Evolutionary conservation across 2,329 filamentous ascomycete species (phyloP), one percentile per base, ranked within the genome.

Genomic region (Calonectria leucothoes): DNA sequence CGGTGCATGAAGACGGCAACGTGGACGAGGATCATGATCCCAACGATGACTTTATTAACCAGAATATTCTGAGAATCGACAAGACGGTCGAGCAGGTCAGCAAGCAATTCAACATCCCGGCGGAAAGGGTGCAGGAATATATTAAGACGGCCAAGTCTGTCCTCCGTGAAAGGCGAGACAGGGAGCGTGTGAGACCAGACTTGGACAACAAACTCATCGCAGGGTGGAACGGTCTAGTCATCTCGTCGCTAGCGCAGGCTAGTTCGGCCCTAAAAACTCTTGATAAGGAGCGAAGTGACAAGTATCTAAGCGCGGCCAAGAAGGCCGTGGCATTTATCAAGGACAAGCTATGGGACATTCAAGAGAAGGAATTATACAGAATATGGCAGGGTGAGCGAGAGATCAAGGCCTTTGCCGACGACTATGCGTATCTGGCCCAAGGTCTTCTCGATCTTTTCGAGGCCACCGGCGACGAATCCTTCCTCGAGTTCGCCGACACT

Each of bases 31-130:
- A 93, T 69, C 92, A 96, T 78, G 97, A 99, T 81, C 93, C 94
- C 0, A 94, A 98, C 79, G 96, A 98, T 81, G 96, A 98, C 81
- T 96, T 98, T 73, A 93, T 98, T 81, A 95, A 96, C 79, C 95
- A 98, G 82, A 99, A 98, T 81, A 95, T 98, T 6, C 85, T 98
- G 2, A 91, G 92, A 45, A 89, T 98, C 31, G 90, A 90, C 42
- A 92, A 90, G 73, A 94, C 93, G 0, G 89, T 92, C 0, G 88
- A 89, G 25, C 91, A 93, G 59, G 87, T 99, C 10, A 93, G 93
- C 17, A 91, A 91, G 70, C 93, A 97, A 77, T 94, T 98, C 78
- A 93, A 92, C 1, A 87, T 96, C 17, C 89, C 93, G 0, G 91
- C 93, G 70, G 89, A 92, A 0, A 93, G 95, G 74, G 91, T 96